Evolutionary conservation across 257 asterid species (phyloP).

Genomic region (Mitragyna speciosa): DNA sequence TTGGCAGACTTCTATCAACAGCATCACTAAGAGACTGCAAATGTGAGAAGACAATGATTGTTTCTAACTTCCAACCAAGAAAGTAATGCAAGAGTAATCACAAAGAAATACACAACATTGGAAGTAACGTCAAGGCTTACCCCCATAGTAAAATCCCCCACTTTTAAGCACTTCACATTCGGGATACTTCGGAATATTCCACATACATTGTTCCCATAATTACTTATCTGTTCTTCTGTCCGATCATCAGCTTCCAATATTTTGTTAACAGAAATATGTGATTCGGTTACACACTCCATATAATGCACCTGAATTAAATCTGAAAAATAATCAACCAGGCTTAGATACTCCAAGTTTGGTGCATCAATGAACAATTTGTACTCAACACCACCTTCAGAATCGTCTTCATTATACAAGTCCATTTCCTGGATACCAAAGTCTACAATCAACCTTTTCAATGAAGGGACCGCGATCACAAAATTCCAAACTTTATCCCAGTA

Average conservation of each 20-base stretch:
- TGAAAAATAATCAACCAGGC: not conserved
- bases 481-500: not conserved
- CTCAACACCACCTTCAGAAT: not conserved
- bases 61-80: not conserved
- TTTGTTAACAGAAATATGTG: not conserved
- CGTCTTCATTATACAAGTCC: not conserved
- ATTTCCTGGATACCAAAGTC: not conserved
- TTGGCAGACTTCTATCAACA: not conserved
- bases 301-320: not conserved
- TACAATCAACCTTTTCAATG: slow-evolving; percentile 1
- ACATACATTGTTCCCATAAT: not conserved
- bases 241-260: not conserved
- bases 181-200: slow-evolving; percentile 11
- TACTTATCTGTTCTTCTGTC: not conserved
- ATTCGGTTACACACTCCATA: slow-evolving; percentile 10
- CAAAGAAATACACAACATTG: not conserved
- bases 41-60: not conserved
- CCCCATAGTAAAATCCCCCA: not conserved
- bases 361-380: slow-evolving; percentile 7
- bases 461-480: slow-evolving; percentile 9
- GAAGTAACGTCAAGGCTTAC: not conserved
- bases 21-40: not conserved
- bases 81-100: not conserved
- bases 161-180: slow-evolving; percentile 1
- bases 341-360: slow-evolving; percentile 11